Evolutionary conservation across 345 rosid species (phyloP).

Genomic region (Eucalyptus tenuipes): DNA sequence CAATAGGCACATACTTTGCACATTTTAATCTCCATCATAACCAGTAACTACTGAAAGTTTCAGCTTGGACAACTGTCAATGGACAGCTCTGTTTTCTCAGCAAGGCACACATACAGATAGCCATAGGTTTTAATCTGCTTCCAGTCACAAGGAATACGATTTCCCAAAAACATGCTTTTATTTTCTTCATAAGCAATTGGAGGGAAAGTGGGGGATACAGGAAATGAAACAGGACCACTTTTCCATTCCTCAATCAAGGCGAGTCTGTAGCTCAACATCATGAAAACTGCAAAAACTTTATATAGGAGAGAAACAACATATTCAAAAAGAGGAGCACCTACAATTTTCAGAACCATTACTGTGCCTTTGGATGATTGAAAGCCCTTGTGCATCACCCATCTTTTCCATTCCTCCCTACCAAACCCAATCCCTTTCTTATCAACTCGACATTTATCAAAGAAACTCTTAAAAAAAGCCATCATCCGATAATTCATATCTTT

Average conservation of each 20-base stretch:
- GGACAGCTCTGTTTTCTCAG: not conserved
- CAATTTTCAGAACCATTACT: constrained; percentile 42
- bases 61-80: not conserved
- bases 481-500: not conserved
- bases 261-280: not conserved
- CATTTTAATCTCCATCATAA: not conserved
- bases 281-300: not conserved
- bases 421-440: constrained; percentile 32
- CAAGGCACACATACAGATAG: not conserved
- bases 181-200: not conserved
- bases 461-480: not conserved
- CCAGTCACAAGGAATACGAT: not conserved
- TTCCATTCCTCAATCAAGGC: not conserved
- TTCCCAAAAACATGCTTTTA: not conserved
- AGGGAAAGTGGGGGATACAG: not conserved
- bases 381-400: constrained; percentile 81
- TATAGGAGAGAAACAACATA: not conserved
- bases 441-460: not conserved
- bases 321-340: constrained; percentile 50
- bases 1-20: not conserved
- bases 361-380: constrained; percentile 66
- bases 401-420: constrained; percentile 76
- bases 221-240: not conserved
- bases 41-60: not conserved
- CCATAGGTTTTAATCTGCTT: not conserved